Evolutionary conservation across 2,329 filamentous ascomycete species (phyloP).

Genomic region (Stagonosporopsis rhizophila): DNA sequence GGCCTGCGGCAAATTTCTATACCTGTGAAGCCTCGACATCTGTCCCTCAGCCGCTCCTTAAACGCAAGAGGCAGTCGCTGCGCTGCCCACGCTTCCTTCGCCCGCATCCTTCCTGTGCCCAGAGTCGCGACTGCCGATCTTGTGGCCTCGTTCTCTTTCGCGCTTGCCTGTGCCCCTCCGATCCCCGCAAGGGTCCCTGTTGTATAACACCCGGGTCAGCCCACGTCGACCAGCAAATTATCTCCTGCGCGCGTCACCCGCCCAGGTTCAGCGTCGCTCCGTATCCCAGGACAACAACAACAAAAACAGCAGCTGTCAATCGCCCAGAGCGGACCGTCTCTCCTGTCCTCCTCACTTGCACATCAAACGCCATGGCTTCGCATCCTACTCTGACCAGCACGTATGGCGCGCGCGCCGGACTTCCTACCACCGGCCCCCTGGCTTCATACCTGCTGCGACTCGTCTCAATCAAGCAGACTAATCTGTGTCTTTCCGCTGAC

Average conservation of each 20-base stretch:
- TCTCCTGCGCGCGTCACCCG: constrained; percentile 12
- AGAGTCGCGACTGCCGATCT: constrained; percentile 14
- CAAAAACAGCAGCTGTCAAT: constrained; percentile 8
- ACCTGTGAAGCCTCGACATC: constrained; percentile 2
- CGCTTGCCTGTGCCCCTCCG: constrained; percentile 14
- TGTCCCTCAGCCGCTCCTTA: constrained; percentile 4
- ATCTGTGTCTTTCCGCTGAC: constrained; percentile 64
- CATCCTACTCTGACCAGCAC: constrained; percentile 48
- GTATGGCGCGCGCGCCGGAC: constrained; percentile 55
- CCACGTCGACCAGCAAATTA: constrained; percentile 18
- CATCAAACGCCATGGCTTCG: constrained; percentile 37
- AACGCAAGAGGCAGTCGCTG: constrained; percentile 14
- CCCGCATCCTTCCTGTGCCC: neutral
- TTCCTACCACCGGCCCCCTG: constrained; percentile 53
- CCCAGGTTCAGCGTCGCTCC: neutral
- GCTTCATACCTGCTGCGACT: constrained; percentile 58
- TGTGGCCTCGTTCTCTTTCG: constrained; percentile 8
- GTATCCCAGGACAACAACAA: constrained; percentile 6
- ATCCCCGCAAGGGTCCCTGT: constrained; percentile 15
- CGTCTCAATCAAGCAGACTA: constrained; percentile 59
- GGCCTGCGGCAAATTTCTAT: constrained; percentile 10
- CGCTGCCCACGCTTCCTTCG: constrained; percentile 1
- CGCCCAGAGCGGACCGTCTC: neutral
- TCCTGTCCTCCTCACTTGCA: constrained; percentile 1
- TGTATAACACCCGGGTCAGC: constrained; percentile 10